Base-by-base conservation (phyloP, 1,139 yeast genomes). In the Hemisphaericaspora lyxosophila region DNA sequence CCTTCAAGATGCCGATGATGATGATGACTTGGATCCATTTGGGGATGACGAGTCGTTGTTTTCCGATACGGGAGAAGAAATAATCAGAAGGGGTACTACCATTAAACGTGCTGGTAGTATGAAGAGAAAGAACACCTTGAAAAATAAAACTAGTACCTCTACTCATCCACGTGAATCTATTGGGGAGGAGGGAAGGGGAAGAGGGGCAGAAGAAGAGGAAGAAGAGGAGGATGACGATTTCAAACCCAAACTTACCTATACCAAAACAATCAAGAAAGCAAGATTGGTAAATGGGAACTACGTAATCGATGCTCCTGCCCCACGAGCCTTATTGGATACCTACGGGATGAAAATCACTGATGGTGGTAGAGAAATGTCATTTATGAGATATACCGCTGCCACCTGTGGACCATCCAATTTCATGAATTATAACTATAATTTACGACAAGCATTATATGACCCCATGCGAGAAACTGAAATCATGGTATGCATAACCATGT, bases 271-370 rank as follows among this genome's bases (percentile, higher is more conserved):
- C 51, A 75, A 69, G 49, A 67, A 68, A 45, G 82, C 80, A 26
- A 67, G 68, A 44, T 64, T 84, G 54, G 82, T 80, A 48, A 68
- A 78, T 43, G 94, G 94, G 24, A 84, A 85, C 54, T 74, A 85
- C 51, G 85, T 85, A 7, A 73, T 85, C 32, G 95, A 85, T 59
- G 85, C 90, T 48, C 94, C 92, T 2, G 86, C 82, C 4, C 82
- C 89, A 2, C 66, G 72, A 37, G 69, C 79, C 28, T 68, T 85
- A 32, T 62, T 82, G 29, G 71, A 69, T 37, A 79, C 79, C 36
- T 79, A 78, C 52, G 66, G 75, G 43, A 64, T 71, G 53, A 67
- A 53, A 55, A 64, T 75, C 44, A 66, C 71, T 9, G 73, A 73
- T 29, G 58, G 64, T 31, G 68, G 70, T 15, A 69, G 88, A 41